A percentile compares a stretch with the other conserved stretches of the same genome.
These are phyloP conservation scores for Drechslerella stenobrocha DNA, from an alignment of 2,329 filamentous ascomycete species.

Conservation along the genomic window DNA sequence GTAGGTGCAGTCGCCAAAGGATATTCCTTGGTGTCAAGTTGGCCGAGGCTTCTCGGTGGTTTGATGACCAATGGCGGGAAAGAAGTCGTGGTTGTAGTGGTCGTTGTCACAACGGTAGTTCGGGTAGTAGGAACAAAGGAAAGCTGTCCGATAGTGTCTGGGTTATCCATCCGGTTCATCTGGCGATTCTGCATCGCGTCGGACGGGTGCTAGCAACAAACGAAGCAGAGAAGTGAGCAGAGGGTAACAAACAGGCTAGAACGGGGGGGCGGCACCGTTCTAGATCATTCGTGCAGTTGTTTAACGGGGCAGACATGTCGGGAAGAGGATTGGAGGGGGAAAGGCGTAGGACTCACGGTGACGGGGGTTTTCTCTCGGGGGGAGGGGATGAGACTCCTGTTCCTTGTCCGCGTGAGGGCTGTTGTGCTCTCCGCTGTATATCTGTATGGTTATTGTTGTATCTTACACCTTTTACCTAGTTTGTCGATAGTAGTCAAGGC, in stretches of 20 bases:
- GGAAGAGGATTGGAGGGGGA: too few species aligned
- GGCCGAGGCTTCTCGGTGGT: conserved; percentile 52
- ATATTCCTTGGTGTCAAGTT: conserved; percentile 82
- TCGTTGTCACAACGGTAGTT: conserved; percentile 53
- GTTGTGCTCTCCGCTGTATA: too few species aligned
- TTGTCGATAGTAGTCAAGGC: background rate
- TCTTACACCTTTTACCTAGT: too few species aligned
- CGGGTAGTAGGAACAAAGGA: conserved; percentile 53
- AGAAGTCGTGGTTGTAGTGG: conserved; percentile 53
- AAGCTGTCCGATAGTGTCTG: conserved; percentile 52
- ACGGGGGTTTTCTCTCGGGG: too few species aligned
- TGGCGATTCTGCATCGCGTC: conserved; percentile 23
- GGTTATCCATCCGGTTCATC: conserved; percentile 26
- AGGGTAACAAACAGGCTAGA: background rate
- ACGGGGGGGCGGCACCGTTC: background rate
- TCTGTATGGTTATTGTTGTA: too few species aligned
- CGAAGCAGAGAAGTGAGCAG: background rate
- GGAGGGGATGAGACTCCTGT: too few species aligned
- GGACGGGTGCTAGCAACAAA: conserved; percentile 6
- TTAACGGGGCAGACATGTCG: too few species aligned
- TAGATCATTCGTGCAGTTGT: background rate
- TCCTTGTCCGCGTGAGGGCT: too few species aligned
- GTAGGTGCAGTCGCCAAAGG: conserved; percentile 82
- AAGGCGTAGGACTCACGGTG: too few species aligned
- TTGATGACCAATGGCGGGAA: conserved; percentile 53